Evolutionary conservation across 2,329 filamentous ascomycete genomes (phyloP).

Genomic region (Didymella lethalis): DNA sequence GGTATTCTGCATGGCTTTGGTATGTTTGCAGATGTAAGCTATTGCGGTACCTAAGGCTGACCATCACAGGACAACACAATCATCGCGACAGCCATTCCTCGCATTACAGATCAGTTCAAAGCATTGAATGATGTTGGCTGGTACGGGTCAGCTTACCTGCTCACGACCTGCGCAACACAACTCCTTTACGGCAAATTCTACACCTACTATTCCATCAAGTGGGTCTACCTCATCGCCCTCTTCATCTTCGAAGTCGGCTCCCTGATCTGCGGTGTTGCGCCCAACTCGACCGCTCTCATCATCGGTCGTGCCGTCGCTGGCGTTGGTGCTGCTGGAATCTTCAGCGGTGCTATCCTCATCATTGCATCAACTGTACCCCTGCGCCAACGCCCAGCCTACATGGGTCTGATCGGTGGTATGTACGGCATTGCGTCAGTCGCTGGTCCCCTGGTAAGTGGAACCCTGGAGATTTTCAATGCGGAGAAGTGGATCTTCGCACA

Average conservation of each 20-base stretch:
- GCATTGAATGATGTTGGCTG: conserved; percentile 57
- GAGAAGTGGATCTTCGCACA: conserved; percentile 14
- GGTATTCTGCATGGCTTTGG: conserved; percentile 52
- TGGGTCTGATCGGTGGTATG: conserved; percentile 59
- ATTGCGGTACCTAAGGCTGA: conserved; percentile 1
- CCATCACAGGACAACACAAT: conserved; percentile 21
- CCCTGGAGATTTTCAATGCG: not conserved
- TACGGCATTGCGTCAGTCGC: conserved; percentile 59
- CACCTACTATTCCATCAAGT: conserved; percentile 58
- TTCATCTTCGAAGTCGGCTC: conserved; percentile 61
- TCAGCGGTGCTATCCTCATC: conserved; percentile 58
- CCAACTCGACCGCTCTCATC: conserved; percentile 59
- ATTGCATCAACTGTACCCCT: conserved; percentile 57
- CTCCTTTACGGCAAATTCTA: conserved; percentile 55
- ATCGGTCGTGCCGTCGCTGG: conserved; percentile 61
- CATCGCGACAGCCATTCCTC: conserved; percentile 58
- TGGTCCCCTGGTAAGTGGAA: conserved; percentile 54
- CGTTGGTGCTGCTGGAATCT: conserved; percentile 60
- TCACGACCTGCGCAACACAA: conserved; percentile 53
- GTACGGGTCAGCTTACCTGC: conserved; percentile 55
- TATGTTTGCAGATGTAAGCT: conserved; percentile 20
- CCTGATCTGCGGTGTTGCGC: conserved; percentile 61
- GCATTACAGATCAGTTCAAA: conserved; percentile 59
- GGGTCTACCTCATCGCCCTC: conserved; percentile 55
- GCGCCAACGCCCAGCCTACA: conserved; percentile 57